These are phyloP conservation scores for Syzygium aromaticum DNA, from an alignment of 345 rosid genomes.

Conservation along the genomic window DNA sequence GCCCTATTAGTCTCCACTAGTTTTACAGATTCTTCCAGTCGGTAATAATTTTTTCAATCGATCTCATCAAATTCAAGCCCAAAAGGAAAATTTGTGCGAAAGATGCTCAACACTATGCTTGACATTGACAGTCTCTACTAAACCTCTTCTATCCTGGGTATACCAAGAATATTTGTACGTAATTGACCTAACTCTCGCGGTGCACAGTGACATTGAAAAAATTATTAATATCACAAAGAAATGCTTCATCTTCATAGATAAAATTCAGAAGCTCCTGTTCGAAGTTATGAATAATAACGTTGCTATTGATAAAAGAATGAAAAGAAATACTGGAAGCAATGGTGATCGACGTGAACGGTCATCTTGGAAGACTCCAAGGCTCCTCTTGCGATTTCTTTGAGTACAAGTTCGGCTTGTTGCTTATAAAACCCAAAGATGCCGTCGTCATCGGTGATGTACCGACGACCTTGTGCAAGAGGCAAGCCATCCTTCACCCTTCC, in stretches of 20 bases:
- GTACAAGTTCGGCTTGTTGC: slow-evolving; percentile 41
- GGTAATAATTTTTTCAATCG: background rate
- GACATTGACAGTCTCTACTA: background rate
- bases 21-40: background rate
- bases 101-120: background rate
- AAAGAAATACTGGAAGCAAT: slow-evolving; percentile 40
- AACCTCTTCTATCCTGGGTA: background rate
- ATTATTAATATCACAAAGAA: background rate
- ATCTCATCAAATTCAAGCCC: background rate
- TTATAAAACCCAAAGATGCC: slow-evolving; percentile 20
- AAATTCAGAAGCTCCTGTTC: background rate
- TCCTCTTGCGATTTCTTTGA: slow-evolving; percentile 35
- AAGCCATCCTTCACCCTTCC: slow-evolving; percentile 50
- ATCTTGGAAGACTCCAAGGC: slow-evolving; percentile 29
- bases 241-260: background rate
- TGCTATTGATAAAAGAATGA: background rate
- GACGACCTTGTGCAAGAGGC: slow-evolving; percentile 33
- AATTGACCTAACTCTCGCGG: background rate
- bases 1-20: background rate
- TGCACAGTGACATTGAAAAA: background rate
- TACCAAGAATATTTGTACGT: background rate
- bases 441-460: slow-evolving; percentile 10
- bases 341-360: slow-evolving; percentile 34
- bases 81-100: too few species aligned
- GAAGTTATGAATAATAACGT: background rate